Evolutionary conservation across 1,284 basidiomycete species (phyloP), one percentile per base, ranked within the genome.

Genomic region (Veloporphyrellus conicus): DNA sequence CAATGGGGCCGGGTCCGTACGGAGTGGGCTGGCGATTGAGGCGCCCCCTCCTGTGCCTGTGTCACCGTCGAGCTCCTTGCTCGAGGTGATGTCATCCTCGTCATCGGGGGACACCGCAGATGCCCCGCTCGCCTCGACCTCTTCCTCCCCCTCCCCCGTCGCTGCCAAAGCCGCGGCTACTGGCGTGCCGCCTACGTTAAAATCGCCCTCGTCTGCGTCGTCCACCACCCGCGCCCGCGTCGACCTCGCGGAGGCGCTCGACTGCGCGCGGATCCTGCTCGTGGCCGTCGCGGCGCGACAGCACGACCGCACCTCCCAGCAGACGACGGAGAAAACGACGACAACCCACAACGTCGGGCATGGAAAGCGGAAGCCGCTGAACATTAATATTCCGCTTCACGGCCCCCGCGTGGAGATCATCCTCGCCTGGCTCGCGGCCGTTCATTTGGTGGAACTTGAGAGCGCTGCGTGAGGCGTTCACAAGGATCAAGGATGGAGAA

Each of bases 361-460:
- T 15, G 36, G 36, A 52, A 68, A 74, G 67, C 81, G 79, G 71
- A 83, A 81, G 64, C 67, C 76, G 22, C 54, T 77, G 48, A 76
- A 82, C 37, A 83, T 90, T 64, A 88, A 82, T 60, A 88, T 91
- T 46, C 86, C 88, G 10, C 68, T 90, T 53, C 85, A 89, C 66
- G 88, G 87, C 0, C 87, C 88, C 33, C 76, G 87, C 6, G 87
- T 90, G 39, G 88, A 91, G 67, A 75, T 90, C 48, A 74, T 89
- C 37, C 72, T 91, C 49, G 87, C 87, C 36, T 91, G 87, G 87
- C 67, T 91, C 49, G 84, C 74, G 18, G 86, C 84, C 15, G 82
- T 88, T 46, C 81, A 87, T 71, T 64, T 91, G 35, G 78, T 77
- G 9, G 84, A 86, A 58, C 63, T 88, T 57, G 87, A 87, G 47